Evolutionary conservation across 495 filamentous ascomycete species (phyloP), one percentile per base, ranked within the genome.

Genomic region (Achaetomiella virescens): DNA sequence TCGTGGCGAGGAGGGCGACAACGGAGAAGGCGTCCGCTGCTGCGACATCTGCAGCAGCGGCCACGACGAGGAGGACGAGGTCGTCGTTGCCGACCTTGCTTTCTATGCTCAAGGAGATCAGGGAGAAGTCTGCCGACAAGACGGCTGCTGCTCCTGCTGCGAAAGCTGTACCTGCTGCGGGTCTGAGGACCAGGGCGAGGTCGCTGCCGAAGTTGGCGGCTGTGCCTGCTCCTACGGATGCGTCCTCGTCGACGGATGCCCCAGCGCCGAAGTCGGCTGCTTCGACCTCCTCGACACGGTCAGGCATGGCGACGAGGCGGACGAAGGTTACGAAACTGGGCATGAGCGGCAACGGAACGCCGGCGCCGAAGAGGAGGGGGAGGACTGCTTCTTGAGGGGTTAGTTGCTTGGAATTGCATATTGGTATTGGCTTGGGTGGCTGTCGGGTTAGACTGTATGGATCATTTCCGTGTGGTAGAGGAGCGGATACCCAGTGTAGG

Each of bases 331-430:
- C 63, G 31, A 62, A 54, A 41, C 22, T 71, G 55, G 66, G 65
- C 11, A 68, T 71, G 68, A 61, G 62, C n/a, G 65, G 49, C 5
- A 71, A 71, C 25, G 69, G 69, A 15, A 71, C 67, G 11, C 69
- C 69, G 9, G 67, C 67, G 21, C 69, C 69, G 10, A 71, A 70
- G 52, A 55, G 66, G 14, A 59, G 57, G 42, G 65, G 58, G 12
- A 44, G 58, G 52, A 24, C 40, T 8, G 61, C 52, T 17, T 43
- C 38, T 25, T 55, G 29, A 54, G 18, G 15, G 27, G 12, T 2
- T 54, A 4, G 4, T 27, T 20, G 35, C n/a, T 38, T n/a, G 42
- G 21, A 25, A 44, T 31, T 31, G 27, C 6, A 18, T 9, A 25
- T 43, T 24, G 21, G 17, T 22, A 6, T 22, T 22, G 41, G 18